Evolutionary conservation across 2,329 filamentous ascomycete species (phyloP).

Genomic region (Alternaria metachromatica): DNA sequence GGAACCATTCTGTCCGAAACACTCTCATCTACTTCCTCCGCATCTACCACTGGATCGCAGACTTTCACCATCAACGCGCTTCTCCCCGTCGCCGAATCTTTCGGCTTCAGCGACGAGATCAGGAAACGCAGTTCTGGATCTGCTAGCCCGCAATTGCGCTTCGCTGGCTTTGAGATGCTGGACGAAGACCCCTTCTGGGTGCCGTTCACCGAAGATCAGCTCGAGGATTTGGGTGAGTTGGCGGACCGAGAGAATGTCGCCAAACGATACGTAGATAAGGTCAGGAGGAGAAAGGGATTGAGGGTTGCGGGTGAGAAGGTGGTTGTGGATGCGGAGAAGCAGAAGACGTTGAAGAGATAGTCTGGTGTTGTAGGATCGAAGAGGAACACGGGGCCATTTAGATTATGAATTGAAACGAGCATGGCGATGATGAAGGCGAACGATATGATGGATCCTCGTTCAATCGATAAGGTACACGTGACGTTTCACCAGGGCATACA

Average conservation of each 20-base stretch:
- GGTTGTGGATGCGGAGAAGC: constrained; percentile 91
- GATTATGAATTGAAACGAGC: too few species aligned
- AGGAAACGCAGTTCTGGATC: constrained; percentile 90
- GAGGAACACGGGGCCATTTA: neutral
- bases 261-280: constrained; percentile 92
- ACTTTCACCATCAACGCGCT: constrained; percentile 93
- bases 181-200: constrained; percentile 99
- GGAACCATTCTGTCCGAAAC: constrained; percentile 88
- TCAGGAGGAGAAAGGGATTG: constrained; percentile 85
- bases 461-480: too few species aligned
- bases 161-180: constrained; percentile 88
- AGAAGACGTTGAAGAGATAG: constrained; percentile 72
- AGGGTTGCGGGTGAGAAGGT: constrained; percentile 71
- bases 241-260: constrained; percentile 96
- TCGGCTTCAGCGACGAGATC: constrained; percentile 96
- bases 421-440: neutral
- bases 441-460: neutral
- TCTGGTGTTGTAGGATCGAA: neutral
- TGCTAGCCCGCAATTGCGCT: constrained; percentile 90
- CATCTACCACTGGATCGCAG: constrained; percentile 90
- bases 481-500: too few species aligned
- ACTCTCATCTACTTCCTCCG: constrained; percentile 93
- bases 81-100: constrained; percentile 91
- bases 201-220: constrained; percentile 91
- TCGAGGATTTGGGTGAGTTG: constrained; percentile 93